Base-by-base conservation (phyloP, 2,329 filamentous ascomycete species). In the Pezicula neosporulosa region DNA sequence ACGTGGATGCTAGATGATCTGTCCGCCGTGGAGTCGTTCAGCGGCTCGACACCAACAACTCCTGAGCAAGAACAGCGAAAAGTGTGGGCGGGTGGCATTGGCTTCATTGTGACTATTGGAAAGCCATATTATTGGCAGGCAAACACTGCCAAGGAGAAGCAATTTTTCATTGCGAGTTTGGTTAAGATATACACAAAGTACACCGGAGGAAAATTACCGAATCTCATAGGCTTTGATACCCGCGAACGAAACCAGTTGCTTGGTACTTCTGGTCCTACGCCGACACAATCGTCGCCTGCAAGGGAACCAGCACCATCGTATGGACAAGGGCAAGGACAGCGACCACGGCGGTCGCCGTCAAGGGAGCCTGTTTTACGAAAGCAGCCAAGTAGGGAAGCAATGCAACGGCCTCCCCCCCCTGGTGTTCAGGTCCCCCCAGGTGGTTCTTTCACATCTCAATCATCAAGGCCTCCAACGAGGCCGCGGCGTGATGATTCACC, bases 91-190 rank as follows among this genome's bases (percentile, higher is more conserved):
- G 86, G 87, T 48, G 86, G 86, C 51, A 83, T 84, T 42, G 94
- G 94, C 15, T 97, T 99, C 66, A 77, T 87, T 24, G 90, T 97
- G 47, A 94, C 86, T 1, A 81, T 99, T 27, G 87, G 88, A 24
- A 99, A 99, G 69, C 89, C 91, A 0, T 99, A 99, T 71, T 99
- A 94, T 69, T 99, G 94, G 94, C 85, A 96, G 69, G 91, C 94
- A 33, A 86, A 90, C 58, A 94, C 90, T 1, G 81, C 89, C 48
- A 97, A 97, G 73, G 94, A 99, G 72, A 97, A 97, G 77, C 93
- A 96, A 67, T 97, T 97, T 72, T 99, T 99, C 70, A 94, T 99
- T 63, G 91, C 89, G 33, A 97, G 92, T 69, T 73, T 97, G 60
- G 84, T 97, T 65, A 99, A 97, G 71, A 97, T 99, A 59, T 99